Evolutionary conservation across 2,329 filamentous ascomycete genomes (phyloP).

Genomic region (Epichloe scottii): DNA sequence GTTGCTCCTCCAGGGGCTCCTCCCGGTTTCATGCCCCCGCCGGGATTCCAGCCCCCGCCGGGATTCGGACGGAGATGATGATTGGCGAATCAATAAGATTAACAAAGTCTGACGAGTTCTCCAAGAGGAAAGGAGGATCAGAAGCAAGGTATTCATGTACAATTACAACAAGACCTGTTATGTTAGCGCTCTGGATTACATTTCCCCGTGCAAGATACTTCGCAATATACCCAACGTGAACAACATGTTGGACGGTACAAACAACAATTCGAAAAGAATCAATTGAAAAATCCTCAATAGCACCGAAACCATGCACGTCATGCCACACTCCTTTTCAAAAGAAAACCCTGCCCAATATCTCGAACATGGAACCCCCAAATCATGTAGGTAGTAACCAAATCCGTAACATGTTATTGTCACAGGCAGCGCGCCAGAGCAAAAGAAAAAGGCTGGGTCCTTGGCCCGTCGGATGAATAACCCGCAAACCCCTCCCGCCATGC

Average conservation of each 20-base stretch:
- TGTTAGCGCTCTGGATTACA: not conserved
- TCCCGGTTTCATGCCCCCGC: conserved; percentile 28
- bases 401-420: no score
- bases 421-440: no score
- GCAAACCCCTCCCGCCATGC: not conserved
- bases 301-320: not conserved
- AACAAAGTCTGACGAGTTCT: not conserved
- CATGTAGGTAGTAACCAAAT: not conserved
- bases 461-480: not conserved
- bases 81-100: not conserved
- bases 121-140: not conserved
- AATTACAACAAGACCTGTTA: not conserved
- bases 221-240: no score
- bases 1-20: conserved; percentile 28
- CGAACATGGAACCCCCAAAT: not conserved
- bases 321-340: not conserved
- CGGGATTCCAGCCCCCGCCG: conserved; percentile 34
- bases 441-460: no score
- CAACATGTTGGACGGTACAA: no score
- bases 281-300: not conserved
- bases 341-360: not conserved
- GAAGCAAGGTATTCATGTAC: not conserved
- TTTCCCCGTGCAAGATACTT: not conserved
- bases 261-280: no score
- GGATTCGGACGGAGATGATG: conserved; percentile 24